These are phyloP conservation scores for Apiotrichum sp. DNA, from an alignment of 1,284 basidiomycete species.

Conservation along the genomic window DNA sequence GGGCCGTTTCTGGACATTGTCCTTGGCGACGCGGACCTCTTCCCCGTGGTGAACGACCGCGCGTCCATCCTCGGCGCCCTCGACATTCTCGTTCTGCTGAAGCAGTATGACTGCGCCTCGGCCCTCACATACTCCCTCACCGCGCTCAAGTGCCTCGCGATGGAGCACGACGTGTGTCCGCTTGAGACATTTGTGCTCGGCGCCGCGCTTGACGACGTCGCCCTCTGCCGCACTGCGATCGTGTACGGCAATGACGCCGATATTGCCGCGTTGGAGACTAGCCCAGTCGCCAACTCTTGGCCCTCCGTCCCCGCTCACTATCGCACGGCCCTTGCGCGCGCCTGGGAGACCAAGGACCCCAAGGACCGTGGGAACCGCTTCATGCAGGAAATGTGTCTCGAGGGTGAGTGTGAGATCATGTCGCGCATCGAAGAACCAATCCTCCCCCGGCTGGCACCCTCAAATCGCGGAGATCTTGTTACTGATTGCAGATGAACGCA, in stretches of 20 bases:
- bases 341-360: slow-evolving; percentile 1
- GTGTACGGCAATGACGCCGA: slow-evolving; percentile 10
- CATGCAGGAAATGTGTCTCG: slow-evolving; percentile 4
- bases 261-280: not conserved
- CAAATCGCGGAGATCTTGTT: too few relatives aligned
- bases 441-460: too few relatives aligned
- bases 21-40: slow-evolving; percentile 1
- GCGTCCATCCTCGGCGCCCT: not conserved
- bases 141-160: slow-evolving; percentile 7
- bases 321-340: slow-evolving; percentile 1
- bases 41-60: slow-evolving; percentile 2
- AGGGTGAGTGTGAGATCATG: not conserved
- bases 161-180: slow-evolving; percentile 12
- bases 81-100: slow-evolving; percentile 4
- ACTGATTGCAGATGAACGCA: too few relatives aligned
- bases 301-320: not conserved
- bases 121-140: slow-evolving; percentile 2
- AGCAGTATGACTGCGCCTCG: not conserved
- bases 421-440: too few relatives aligned
- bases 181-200: slow-evolving; percentile 13
- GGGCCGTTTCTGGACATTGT: slow-evolving; percentile 1
- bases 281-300: not conserved
- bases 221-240: slow-evolving; percentile 18
- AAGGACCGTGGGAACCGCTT: slow-evolving; percentile 10
- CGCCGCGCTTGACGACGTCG: slow-evolving; percentile 8